Percentiles rank a stretch among this genome's conserved stretches.
These are phyloP conservation scores for Mycena filopes DNA, from an alignment of 768 basidiomycete genomes.

Conservation along the genomic window DNA sequence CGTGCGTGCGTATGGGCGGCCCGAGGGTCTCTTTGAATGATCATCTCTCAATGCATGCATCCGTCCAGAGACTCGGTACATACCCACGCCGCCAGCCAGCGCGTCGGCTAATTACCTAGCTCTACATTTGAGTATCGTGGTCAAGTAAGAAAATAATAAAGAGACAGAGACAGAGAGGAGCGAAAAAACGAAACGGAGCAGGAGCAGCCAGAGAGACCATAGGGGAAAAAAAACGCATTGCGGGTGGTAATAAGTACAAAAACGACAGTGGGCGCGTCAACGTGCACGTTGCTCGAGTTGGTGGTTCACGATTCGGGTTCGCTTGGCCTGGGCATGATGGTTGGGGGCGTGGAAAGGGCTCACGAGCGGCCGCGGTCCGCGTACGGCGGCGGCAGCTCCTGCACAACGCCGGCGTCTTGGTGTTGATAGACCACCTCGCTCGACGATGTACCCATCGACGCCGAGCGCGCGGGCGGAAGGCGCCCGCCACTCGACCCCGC, in stretches of 20 bases:
- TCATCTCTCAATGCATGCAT: too few species aligned
- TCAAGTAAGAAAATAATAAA: conserved; percentile 2
- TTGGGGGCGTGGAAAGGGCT: background rate
- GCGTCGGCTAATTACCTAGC: conserved; percentile 15
- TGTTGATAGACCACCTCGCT: conserved; percentile 47
- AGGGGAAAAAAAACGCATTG: conserved; percentile 7
- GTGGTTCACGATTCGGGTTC: background rate
- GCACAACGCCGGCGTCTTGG: conserved; percentile 46
- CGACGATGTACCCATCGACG: conserved; percentile 22
- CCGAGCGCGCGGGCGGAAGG: conserved; percentile 18
- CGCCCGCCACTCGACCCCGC: conserved; percentile 9
- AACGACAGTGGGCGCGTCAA: conserved; percentile 28
- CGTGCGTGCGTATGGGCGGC: background rate
- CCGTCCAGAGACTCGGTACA: background rate
- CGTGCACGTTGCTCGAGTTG: conserved; percentile 6
- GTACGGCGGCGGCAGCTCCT: conserved; percentile 52
- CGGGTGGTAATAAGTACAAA: conserved; percentile 19
- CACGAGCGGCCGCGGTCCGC: conserved; percentile 22
- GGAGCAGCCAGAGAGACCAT: too few species aligned
- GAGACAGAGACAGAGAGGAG: background rate
- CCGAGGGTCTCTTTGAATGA: background rate
- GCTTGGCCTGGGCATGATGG: too few species aligned
- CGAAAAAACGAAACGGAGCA: background rate
- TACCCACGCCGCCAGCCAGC: conserved; percentile 1
- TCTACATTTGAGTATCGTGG: conserved; percentile 10